These are phyloP conservation scores for Alternaria novae-zelandiae DNA, from an alignment of 2,329 filamentous ascomycete species.

Conservation along the genomic window DNA sequence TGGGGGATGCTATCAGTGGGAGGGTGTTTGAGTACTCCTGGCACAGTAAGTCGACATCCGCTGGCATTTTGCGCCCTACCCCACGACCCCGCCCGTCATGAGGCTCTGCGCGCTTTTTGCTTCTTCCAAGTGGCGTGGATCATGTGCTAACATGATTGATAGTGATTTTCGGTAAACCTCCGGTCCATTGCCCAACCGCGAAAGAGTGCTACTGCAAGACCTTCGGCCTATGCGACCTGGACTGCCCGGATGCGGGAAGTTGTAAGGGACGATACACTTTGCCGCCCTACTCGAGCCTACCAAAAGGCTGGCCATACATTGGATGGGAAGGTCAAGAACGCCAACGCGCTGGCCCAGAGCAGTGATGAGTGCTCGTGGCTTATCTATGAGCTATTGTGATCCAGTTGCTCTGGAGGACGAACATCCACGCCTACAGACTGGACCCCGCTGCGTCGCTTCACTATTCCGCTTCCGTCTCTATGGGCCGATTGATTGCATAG, in stretches of 20 bases:
- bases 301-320: conserved; percentile 66
- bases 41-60: conserved; percentile 57
- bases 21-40: conserved; percentile 65
- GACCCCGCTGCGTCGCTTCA: not conserved
- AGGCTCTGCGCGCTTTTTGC: not conserved
- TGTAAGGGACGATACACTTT: conserved; percentile 66
- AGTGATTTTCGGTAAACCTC: conserved; percentile 48
- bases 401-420: not conserved
- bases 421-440: not conserved
- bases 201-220: conserved; percentile 70
- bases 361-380: conserved; percentile 11
- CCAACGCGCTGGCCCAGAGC: conserved; percentile 28
- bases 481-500: not conserved
- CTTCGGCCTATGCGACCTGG: conserved; percentile 65
- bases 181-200: conserved; percentile 66
- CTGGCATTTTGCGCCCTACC: not conserved
- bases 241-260: conserved; percentile 49
- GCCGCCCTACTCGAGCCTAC: conserved; percentile 64
- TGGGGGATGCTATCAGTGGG: conserved; percentile 59
- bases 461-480: not conserved
- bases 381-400: not conserved
- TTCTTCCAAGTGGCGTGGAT: not conserved
- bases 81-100: not conserved
- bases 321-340: conserved; percentile 58
- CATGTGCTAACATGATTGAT: conserved; percentile 21